Evolutionary conservation across 2,329 filamentous ascomycete genomes (phyloP).

Genomic region (Aschersonia sp.): DNA sequence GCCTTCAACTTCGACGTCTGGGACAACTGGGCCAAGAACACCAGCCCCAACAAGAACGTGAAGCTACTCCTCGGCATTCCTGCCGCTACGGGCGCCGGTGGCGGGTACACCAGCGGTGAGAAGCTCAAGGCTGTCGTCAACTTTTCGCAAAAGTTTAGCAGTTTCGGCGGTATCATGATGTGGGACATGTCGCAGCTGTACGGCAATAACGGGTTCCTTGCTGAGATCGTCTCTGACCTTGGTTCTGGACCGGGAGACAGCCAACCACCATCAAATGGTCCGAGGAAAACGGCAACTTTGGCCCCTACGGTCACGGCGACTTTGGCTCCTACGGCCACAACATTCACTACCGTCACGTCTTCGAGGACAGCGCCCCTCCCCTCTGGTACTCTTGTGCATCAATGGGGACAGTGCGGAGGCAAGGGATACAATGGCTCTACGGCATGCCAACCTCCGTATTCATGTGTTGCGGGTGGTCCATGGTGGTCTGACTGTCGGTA

Average conservation of each 20-base stretch:
- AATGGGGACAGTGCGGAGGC: constrained; percentile 12
- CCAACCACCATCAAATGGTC: background rate
- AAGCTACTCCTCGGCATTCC: constrained; percentile 50
- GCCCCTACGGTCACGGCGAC: background rate
- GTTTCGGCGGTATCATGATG: constrained; percentile 55
- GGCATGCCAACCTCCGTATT: constrained; percentile 9
- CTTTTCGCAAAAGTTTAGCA: constrained; percentile 38
- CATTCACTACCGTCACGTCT: background rate
- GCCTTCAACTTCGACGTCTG: constrained; percentile 50
- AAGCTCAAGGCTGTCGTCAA: constrained; percentile 34
- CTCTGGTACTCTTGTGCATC: constrained; percentile 7
- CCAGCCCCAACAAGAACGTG: constrained; percentile 41
- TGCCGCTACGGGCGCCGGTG: constrained; percentile 36
- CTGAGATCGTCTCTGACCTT: constrained; percentile 23
- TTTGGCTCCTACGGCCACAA: background rate
- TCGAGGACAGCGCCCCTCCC: constrained; percentile 4
- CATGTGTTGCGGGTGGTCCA: constrained; percentile 6
- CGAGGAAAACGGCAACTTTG: background rate
- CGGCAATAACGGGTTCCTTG: constrained; percentile 41
- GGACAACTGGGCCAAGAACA: constrained; percentile 48
- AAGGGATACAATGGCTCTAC: constrained; percentile 9
- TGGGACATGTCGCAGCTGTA: constrained; percentile 53
- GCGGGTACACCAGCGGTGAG: constrained; percentile 36
- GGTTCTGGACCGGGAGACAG: constrained; percentile 1
- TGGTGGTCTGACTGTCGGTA: constrained; percentile 11